Evolutionary conservation across 805 yeast species (phyloP).

Genomic region (Ogataea pilisensis): DNA sequence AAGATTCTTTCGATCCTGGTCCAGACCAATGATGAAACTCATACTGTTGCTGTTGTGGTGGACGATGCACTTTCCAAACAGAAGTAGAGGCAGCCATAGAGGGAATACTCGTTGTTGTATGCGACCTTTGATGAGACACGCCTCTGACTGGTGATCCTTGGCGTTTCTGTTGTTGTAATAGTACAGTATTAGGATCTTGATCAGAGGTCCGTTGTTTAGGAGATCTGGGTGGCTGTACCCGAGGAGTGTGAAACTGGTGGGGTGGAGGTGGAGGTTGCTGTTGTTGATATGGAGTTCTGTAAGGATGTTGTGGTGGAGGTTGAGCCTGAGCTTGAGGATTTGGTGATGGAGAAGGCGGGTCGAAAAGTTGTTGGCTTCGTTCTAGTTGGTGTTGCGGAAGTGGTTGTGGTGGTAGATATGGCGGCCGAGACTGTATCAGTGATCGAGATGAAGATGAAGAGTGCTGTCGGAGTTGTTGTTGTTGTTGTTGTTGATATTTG

Average conservation of each 20-base stretch:
- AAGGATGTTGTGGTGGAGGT: neutral
- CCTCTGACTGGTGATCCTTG: constrained; percentile 18
- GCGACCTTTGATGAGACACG: constrained; percentile 24
- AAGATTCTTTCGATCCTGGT: constrained; percentile 20
- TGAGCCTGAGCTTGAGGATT: neutral
- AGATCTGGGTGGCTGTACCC: constrained; percentile 5
- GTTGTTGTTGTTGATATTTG: constrained; percentile 4
- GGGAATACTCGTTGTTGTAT: constrained; percentile 21
- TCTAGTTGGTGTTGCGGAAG: constrained; percentile 1
- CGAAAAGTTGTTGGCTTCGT: neutral
- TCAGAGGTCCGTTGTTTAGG: neutral
- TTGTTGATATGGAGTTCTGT: constrained; percentile 4
- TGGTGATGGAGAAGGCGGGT: constrained; percentile 3
- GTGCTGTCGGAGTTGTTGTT: too few species aligned
- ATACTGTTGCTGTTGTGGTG: constrained; percentile 30
- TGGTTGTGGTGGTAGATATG: neutral
- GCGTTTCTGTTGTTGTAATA: constrained; percentile 4
- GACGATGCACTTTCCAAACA: constrained; percentile 31
- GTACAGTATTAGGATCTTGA: neutral
- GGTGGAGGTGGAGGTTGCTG: constrained; percentile 1
- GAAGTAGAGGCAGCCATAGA: constrained; percentile 27
- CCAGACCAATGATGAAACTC: constrained; percentile 36
- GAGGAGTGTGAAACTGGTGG: constrained; percentile 4
- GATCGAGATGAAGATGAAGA: too few species aligned
- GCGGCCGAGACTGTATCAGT: too few species aligned